Evolutionary conservation across 495 filamentous ascomycete species (phyloP), one percentile per base, ranked within the genome.

Genomic region (Aspergillus cristatus): DNA sequence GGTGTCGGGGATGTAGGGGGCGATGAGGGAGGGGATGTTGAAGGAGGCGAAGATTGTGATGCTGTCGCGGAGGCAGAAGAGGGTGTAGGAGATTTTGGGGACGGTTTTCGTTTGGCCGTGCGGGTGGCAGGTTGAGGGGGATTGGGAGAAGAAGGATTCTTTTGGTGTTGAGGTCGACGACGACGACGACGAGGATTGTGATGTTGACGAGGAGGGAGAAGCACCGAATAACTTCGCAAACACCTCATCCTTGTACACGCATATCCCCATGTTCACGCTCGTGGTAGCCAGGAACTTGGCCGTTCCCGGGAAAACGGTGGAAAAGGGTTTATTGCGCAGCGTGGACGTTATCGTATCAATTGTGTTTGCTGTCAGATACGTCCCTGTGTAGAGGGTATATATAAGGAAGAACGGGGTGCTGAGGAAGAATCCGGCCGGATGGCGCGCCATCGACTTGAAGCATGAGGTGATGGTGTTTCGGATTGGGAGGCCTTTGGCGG

Each of bases 11-110:
- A 67, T 60, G 4, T 47, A 50, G 32, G 59, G 58, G 0, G 86
- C 82, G 11, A 96, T 63, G 1, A 91, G 50, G 0, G 84, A 70
- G 0, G 90, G 90, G 17, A 95, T 68, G 56, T 95, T 96, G 72
- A 97, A 97, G 28, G 79, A 86, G 16, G 83, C 87, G 62, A 94
- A 94, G 58, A 97, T 86, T 14, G 90, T 96, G 42, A 94, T 60
- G 57, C 82, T 86, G 62, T 97, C 90, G 46, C 91, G 77, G 36
- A 78, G 51, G 7, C 84, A 78, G 69, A 96, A 97, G 40, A 96
- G 75, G 0, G 67, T 50, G 60, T 88, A 94, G 20, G 82, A 83
- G 10, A 60, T 43, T 38, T 53, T 53, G 3, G 71, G 71, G 6
- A 75, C 51, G 18, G 43, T 13, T 55, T 30, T 59, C 47, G 12